Percentiles rank a stretch among this genome's conserved stretches.
These are phyloP conservation scores for Paraphoma sp. DNA, from an alignment of 2,329 filamentous ascomycete species.

Conservation along the genomic window DNA sequence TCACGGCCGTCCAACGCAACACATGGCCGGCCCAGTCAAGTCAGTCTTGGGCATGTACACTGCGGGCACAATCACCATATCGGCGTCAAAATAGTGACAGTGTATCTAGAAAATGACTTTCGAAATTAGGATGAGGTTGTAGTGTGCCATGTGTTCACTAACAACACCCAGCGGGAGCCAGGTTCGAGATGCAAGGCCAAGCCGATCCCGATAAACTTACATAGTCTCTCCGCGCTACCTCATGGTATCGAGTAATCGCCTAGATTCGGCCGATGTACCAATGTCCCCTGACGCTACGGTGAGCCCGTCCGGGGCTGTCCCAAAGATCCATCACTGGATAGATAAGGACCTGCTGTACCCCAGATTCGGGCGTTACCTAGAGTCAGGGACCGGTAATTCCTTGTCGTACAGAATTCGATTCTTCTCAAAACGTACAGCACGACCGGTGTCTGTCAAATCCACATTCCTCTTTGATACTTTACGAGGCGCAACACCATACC, in stretches of 20 bases:
- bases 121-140: no score
- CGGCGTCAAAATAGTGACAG: not conserved
- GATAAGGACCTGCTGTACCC: constrained; percentile 46
- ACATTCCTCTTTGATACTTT: constrained; percentile 15
- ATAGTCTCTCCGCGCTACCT: constrained; percentile 22
- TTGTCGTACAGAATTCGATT: constrained; percentile 6
- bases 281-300: constrained; percentile 25
- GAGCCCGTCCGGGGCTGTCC: constrained; percentile 18
- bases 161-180: constrained; percentile 19
- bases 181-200: constrained; percentile 22
- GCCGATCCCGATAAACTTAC: constrained; percentile 37
- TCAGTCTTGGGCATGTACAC: not conserved
- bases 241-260: constrained; percentile 45
- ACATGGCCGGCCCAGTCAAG: not conserved
- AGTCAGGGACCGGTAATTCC: constrained; percentile 5
- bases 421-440: constrained; percentile 1
- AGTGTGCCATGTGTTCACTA: constrained; percentile 12
- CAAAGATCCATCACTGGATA: constrained; percentile 24
- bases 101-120: no score
- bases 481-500: constrained; percentile 17
- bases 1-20: not conserved
- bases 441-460: constrained; percentile 1
- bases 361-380: constrained; percentile 37
- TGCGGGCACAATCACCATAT: not conserved
- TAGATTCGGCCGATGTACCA: constrained; percentile 19